These are phyloP conservation scores for Pseudogymnoascus sp. DNA, from an alignment of 2,329 filamentous ascomycete species.

Conservation along the genomic window DNA sequence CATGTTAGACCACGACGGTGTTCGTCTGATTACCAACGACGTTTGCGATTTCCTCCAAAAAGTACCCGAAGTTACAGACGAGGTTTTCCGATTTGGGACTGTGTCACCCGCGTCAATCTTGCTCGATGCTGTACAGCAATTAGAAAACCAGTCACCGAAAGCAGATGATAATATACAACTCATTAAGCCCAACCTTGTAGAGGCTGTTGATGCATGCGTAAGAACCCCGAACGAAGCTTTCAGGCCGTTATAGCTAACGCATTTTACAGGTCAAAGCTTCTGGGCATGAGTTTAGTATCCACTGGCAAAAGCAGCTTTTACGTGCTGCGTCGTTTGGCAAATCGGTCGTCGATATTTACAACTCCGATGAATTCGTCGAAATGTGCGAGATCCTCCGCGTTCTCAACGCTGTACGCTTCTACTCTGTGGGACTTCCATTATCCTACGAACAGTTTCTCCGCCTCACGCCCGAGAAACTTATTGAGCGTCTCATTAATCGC, in stretches of 20 bases:
- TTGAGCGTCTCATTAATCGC: conserved; percentile 76
- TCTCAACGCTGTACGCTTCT: conserved; percentile 84
- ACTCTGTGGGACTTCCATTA: conserved; percentile 79
- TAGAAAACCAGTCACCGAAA: conserved; percentile 91
- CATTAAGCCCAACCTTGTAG: conserved; percentile 77
- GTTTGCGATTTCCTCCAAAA: conserved; percentile 97
- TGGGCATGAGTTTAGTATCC: conserved; percentile 78
- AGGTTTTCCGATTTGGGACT: conserved; percentile 82
- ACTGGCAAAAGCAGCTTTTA: conserved; percentile 94
- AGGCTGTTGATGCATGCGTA: conserved; percentile 84
- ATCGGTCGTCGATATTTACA: conserved; percentile 93
- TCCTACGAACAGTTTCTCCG: conserved; percentile 92
- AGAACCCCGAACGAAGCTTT: neutral
- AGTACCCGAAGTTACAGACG: conserved; percentile 75
- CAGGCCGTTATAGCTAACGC: conserved; percentile 14
- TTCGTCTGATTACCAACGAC: conserved; percentile 82
- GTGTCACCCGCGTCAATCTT: conserved; percentile 87
- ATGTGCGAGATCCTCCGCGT: conserved; percentile 94
- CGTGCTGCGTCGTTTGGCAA: conserved; percentile 97
- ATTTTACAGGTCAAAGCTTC: conserved; percentile 61
- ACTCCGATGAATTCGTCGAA: conserved; percentile 96
- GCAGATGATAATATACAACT: conserved; percentile 96
- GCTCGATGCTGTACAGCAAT: conserved; percentile 80
- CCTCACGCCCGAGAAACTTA: conserved; percentile 80
- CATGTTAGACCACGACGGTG: conserved; percentile 62